phyloP scores from a whole-genome alignment of 768 basidiomycete species.

The Serendipita sp. region DNA sequence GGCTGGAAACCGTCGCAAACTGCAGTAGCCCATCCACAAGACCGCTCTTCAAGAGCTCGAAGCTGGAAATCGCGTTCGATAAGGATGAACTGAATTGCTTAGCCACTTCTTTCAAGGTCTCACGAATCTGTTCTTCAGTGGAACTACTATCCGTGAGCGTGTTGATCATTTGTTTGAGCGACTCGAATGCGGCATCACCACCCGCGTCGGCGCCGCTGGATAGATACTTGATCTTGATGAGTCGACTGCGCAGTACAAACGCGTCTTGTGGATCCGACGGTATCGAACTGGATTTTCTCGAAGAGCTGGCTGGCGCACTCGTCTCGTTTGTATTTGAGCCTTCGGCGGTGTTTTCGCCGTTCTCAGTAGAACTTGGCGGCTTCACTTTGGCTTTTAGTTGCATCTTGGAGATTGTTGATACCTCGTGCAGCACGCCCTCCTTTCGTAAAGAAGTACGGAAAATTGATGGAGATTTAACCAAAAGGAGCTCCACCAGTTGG shows the following conservation, averaged over 20 bases:
- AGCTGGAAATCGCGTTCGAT: conserved; percentile 75
- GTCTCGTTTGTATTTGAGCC: not conserved
- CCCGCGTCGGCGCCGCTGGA: conserved; percentile 24
- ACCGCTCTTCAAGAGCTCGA: conserved; percentile 88
- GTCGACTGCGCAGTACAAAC: conserved; percentile 79
- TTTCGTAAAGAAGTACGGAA: conserved; percentile 83
- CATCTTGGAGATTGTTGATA: conserved; percentile 48
- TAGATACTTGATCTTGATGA: conserved; percentile 73
- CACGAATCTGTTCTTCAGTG: conserved; percentile 46
- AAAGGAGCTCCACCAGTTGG: conserved; percentile 83
- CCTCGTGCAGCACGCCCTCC: conserved; percentile 93
- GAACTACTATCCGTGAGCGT: conserved; percentile 39
- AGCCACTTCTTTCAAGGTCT: conserved; percentile 58
- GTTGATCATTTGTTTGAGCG: conserved; percentile 37
- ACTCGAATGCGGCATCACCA: conserved; percentile 46
- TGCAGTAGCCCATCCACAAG: conserved; percentile 74
- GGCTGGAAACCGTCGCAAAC: conserved; percentile 57
- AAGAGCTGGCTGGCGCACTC: conserved; percentile 15
- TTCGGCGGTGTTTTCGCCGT: conserved; percentile 18
- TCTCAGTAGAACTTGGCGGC: conserved; percentile 26
- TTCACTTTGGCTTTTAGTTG: conserved; percentile 22
- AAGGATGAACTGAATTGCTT: conserved; percentile 49
- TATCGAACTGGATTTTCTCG: conserved; percentile 40
- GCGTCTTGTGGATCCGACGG: conserved; percentile 77
- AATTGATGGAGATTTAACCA: conserved; percentile 66